Base-by-base conservation (phyloP, 345 rosid species). In the Eucalyptus decipiens region DNA sequence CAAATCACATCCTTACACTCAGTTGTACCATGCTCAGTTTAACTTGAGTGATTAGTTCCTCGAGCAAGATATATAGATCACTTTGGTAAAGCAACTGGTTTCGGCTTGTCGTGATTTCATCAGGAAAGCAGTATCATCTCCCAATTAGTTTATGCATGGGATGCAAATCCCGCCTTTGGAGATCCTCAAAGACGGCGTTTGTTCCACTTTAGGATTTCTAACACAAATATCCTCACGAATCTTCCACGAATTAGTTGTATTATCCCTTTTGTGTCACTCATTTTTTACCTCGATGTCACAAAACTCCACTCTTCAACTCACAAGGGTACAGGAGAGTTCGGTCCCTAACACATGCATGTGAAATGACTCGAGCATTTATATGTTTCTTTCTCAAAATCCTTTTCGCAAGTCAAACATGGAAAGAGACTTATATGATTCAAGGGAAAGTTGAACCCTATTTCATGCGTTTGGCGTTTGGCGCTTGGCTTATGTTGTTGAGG, bases 51-150 rank as follows among this genome's bases (percentile, higher is more conserved):
- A 30, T 32, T 0, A 65, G 19, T 65, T n/a, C 16, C 76, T 65
- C 10, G 2, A 15, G 40, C 19, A 34, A 67, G 40, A 32, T 9
- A 32, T 65, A 7, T 2, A 65, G 2, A 65, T n/a, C 2, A 65
- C 37, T 65, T 65, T 16, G 34, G 37, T 65, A 65, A 0, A 62
- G 17, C 9, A 30, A 13, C 69, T 62, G 4, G 17, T 62, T 30
- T 62, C 8, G 2, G 18, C 5, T 11, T 62, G 69, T 30, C 5
- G 5, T 14, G 34, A 0, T 7, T 9, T 30, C 9, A 14, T 62
- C 5, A 0, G 32, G 0, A 28, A 2, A 62, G 34, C 3, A 9
- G 3, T 0, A 30, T 30, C 18, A 30, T 30, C 72, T 62, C 32
- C 4, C 2, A 3, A 62, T 30, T 14, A 6, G 17, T 62, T 62